Percentiles rank a stretch among this genome's conserved stretches.
Evolutionary conservation across 2,329 filamentous ascomycete species (phyloP).

Genomic region (Aspergillus ochraceus): DNA sequence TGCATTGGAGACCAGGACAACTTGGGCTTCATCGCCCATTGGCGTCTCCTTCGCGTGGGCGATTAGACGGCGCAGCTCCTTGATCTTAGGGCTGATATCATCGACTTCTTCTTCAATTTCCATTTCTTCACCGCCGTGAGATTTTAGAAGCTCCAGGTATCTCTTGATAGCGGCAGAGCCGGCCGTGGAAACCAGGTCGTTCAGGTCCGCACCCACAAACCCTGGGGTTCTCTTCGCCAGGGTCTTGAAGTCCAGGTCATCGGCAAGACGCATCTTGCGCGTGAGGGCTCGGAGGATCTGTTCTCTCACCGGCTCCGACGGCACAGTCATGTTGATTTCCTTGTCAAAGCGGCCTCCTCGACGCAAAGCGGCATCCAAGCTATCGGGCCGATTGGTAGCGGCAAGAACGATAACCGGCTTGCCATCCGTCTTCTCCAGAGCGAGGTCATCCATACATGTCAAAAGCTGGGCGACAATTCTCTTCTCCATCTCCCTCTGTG

Average conservation of each 20-base stretch:
- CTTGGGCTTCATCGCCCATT: conserved; percentile 55
- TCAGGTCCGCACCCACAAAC: conserved; percentile 88
- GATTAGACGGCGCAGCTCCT: conserved; percentile 54
- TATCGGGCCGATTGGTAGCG: conserved; percentile 85
- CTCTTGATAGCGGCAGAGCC: conserved; percentile 64
- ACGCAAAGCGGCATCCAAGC: conserved; percentile 75
- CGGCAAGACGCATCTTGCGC: conserved; percentile 61
- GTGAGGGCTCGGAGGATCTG: conserved; percentile 76
- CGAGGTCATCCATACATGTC: conserved; percentile 81
- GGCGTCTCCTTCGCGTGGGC: conserved; percentile 53
- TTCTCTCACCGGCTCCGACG: conserved; percentile 73
- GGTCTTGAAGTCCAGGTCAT: conserved; percentile 69
- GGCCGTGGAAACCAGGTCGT: conserved; percentile 67
- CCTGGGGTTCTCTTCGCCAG: conserved; percentile 86
- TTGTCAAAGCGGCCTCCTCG: conserved; percentile 76
- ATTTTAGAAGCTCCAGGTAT: conserved; percentile 56
- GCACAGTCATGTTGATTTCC: conserved; percentile 85
- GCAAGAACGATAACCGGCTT: conserved; percentile 87
- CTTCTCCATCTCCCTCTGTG: conserved; percentile 86
- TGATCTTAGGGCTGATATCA: conserved; percentile 40
- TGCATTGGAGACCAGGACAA: conserved; percentile 60
- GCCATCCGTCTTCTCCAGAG: conserved; percentile 67
- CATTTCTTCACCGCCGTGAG: conserved; percentile 49
- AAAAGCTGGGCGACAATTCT: conserved; percentile 80
- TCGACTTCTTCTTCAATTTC: conserved; percentile 50